Evolutionary conservation across 1,284 basidiomycete genomes (phyloP), one percentile per base, ranked within the genome.

Genomic region (Vanrija humicola): DNA sequence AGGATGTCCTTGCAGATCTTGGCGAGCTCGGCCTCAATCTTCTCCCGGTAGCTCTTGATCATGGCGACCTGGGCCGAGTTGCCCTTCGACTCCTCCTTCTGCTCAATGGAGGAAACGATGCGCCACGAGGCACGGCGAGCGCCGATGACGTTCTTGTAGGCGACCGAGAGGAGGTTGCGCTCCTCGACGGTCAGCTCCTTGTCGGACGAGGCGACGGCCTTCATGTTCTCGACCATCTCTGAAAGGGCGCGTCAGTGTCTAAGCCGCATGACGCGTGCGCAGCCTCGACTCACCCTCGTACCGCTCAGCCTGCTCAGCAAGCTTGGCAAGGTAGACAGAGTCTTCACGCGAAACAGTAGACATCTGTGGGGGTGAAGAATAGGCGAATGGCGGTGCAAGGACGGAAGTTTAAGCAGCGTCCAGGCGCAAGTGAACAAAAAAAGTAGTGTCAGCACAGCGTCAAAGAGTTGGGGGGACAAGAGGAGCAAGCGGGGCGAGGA

Each of bases 1-100:
- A 98, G 90, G 74, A 98, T 98, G 79, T 98, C 95, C 82, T 98
- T 93, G 83, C 96, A 98, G 79, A 98, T 98, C 83, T 96, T 94
- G 61, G 92, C 91, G 63, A 98, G 88, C 80, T 98, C 96, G 68
- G 84, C 82, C 84, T 98, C 95, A 60, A 98, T 97, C 86, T 98
- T 97, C 81, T 93, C 89, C 79, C 95, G 83, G 86, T 98, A 98
- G 64, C 85, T 86, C 86, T 97, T 97, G 84, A 98, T 98, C 94
- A 98, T 97, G 54, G 86, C 81, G 61, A 98, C 94, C 81, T 98
- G 95, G 56, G 88, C 87, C 79, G 95, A 91, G 77, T 98, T 98
- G 75, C 95, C 95, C 83, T 98, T 97, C 64, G 90, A 92, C 83
- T 98, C 95, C 84, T 98, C 96, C 85, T 98, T 98, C 82, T 98